Percentiles rank a stretch among this genome's conserved stretches.
Evolutionary conservation across 164 flowering plant genomes (phyloP).

Genomic region (Aristolochia fimbriata): DNA sequence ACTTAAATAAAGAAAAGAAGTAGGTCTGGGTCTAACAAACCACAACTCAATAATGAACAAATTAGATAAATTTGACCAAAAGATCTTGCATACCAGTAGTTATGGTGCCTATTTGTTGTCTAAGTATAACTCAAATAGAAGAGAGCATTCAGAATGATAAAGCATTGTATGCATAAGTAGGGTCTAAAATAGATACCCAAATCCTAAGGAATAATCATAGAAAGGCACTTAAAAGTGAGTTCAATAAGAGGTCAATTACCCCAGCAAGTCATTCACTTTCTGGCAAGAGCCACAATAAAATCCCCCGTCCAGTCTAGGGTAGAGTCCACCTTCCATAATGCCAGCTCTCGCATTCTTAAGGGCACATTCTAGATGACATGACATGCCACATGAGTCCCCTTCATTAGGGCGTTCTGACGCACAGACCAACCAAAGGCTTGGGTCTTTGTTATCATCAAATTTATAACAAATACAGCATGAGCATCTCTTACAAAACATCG

Average conservation of each 20-base stretch:
- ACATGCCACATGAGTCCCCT: conserved; percentile 71
- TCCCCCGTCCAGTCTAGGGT: conserved; percentile 50
- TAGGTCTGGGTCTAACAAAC: too few species aligned
- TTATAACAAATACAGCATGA: conserved; percentile 81
- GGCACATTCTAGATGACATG: conserved; percentile 95
- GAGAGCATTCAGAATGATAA: too few species aligned
- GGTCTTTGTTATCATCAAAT: conserved; percentile 97
- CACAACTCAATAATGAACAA: too few species aligned
- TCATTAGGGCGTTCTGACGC: conserved; percentile 63
- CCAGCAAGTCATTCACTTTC: conserved; percentile 73
- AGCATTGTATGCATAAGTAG: too few species aligned
- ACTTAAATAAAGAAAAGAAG: too few species aligned
- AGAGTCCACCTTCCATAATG: conserved; percentile 33
- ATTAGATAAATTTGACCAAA: too few species aligned
- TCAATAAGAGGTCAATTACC: conserved; percentile 27
- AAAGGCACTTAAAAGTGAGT: neutral
- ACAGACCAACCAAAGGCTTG: conserved; percentile 91
- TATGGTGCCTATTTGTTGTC: too few species aligned
- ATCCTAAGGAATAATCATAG: neutral
- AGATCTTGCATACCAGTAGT: too few species aligned
- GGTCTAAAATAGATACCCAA: too few species aligned
- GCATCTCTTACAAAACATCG: conserved; percentile 84
- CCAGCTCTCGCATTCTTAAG: conserved; percentile 58
- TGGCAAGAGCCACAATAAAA: conserved; percentile 76
- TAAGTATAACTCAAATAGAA: too few species aligned